These are phyloP conservation scores for Brassica juncea DNA, from an alignment of 345 rosid genomes.

Conservation along the genomic window DNA sequence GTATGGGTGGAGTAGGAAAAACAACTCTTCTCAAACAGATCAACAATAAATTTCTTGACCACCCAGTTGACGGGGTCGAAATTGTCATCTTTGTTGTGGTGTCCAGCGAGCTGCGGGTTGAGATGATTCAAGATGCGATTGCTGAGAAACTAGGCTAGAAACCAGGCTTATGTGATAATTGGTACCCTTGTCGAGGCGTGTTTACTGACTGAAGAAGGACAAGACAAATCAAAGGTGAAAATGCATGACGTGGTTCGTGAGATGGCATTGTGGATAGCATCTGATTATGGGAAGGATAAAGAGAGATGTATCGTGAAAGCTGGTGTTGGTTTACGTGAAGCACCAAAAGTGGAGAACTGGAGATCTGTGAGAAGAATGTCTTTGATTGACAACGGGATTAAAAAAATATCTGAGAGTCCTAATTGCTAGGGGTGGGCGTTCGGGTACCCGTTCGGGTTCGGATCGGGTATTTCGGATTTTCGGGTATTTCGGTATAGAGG, in stretches of 20 bases:
- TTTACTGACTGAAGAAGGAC: neutral
- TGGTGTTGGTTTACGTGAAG: neutral
- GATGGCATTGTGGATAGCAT: constrained; percentile 28
- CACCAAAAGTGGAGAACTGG: neutral
- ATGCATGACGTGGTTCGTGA: constrained; percentile 14
- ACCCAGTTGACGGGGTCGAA: neutral
- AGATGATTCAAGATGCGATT: neutral
- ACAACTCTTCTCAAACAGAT: constrained; percentile 28
- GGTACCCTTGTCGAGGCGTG: neutral
- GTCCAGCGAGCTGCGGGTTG: neutral
- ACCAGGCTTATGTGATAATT: neutral
- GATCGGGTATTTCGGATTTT: no score
- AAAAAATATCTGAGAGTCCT: neutral
- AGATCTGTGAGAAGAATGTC: constrained; percentile 27
- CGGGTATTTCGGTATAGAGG: no score
- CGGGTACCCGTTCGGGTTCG: no score
- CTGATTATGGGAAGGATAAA: neutral
- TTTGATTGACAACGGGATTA: constrained; percentile 24
- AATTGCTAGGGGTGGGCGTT: no score
- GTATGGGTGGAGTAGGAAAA: neutral
- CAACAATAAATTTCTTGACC: neutral
- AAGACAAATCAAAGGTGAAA: neutral
- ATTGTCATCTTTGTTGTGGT: neutral
- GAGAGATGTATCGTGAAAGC: neutral
- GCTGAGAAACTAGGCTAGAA: neutral